phyloP scores from a whole-genome alignment of 2,329 filamentous ascomycete genomes.

The Botrytis squamosa region DNA sequence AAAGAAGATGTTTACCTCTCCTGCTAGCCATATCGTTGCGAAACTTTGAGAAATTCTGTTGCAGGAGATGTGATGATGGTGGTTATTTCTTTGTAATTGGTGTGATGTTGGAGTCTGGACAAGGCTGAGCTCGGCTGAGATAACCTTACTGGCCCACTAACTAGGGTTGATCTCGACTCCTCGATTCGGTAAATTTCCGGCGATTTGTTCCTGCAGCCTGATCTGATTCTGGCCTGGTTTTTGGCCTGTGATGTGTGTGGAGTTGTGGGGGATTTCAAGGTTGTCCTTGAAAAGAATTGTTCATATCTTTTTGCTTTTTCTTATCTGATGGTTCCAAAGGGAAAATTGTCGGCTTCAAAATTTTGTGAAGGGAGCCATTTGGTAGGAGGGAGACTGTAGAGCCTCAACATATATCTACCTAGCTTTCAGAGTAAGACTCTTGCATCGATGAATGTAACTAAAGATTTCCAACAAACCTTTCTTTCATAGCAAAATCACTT shows the following conservation, averaged over 20 bases:
- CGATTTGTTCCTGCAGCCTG: constrained; percentile 1
- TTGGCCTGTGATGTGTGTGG: neutral
- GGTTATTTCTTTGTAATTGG: constrained; percentile 6
- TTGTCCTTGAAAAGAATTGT: neutral
- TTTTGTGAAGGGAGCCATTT: neutral
- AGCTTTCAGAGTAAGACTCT: neutral
- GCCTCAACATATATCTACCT: neutral
- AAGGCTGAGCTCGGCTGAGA: constrained; percentile 6
- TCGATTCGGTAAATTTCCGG: neutral
- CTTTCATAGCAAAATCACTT: neutral
- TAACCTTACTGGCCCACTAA: neutral
- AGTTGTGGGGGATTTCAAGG: neutral
- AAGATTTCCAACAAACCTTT: neutral
- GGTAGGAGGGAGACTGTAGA: neutral
- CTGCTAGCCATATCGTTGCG: constrained; percentile 11
- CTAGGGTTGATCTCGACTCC: neutral
- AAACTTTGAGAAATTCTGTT: neutral
- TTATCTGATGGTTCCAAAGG: neutral
- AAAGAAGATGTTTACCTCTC: neutral
- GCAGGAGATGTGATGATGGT: neutral
- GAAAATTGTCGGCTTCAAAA: neutral
- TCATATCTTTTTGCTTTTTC: neutral
- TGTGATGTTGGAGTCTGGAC: constrained; percentile 12
- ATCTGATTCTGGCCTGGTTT: neutral
- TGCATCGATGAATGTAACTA: neutral